Evolutionary conservation across 345 rosid genomes (phyloP), one percentile per base, ranked within the genome.

Genomic region (Syzygium oleosum): DNA sequence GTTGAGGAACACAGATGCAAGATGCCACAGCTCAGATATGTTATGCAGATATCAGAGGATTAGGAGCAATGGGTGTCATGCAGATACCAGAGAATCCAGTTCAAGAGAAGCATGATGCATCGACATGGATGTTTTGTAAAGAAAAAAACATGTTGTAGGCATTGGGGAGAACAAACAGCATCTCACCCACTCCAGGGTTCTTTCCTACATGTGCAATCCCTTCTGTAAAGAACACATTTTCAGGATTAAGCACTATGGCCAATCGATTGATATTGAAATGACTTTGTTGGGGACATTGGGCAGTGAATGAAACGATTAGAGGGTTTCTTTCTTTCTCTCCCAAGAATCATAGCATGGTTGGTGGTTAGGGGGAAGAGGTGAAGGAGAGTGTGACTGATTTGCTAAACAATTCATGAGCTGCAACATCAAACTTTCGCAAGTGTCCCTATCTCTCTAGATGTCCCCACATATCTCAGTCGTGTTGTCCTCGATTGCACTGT

Each of bases 191-290:
- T 89, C 87, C 85, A 85, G 89, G 95, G 94, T 93, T 97, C 92
- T 92, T 90, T 94, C 86, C 93, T 5, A 96, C 98, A 95, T 95
- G 98, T 96, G 98, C 96, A 86, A 91, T 94, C 98, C 94, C 90
- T 90, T 92, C 94, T 95, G 98, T 96, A 96, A 96, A 96, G 97
- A 91, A 89, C 43, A n/a, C 41, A 52, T 52, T 84, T 84, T 52
- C 55, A 90, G 90, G 17, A 56, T 52, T 41, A 22, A 89, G 91
- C 85, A 87, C 80, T 80, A 80, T 84, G 91, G 88, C 88, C 88
- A 85, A 61, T 83, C 88, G 89, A 89, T 92, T 89, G 93, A 91
- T 93, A 91, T 56, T 89, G 95, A 94, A 91, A 88, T 91, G 94
- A 93, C 95, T 84, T 90, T 88, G 93, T 87, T 94, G 93, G 94